Percentiles rank a stretch among this genome's conserved stretches.
Evolutionary conservation across 345 rosid species (phyloP).

Genomic region (Murraya paniculata): DNA sequence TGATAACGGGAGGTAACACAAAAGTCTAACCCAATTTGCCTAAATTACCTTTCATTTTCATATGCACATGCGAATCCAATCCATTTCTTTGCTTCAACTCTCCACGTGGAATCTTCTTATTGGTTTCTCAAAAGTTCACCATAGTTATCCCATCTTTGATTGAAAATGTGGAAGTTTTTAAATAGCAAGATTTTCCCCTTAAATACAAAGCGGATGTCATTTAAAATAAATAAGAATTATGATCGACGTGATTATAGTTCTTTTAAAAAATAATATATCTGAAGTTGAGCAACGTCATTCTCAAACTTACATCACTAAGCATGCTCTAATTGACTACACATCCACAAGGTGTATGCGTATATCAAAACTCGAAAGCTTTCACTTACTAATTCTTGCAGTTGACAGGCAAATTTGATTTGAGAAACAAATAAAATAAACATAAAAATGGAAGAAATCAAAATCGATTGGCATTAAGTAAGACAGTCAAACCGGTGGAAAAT

Average conservation of each 20-base stretch:
- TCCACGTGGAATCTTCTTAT: neutral
- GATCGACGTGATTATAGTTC: neutral
- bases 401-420: neutral
- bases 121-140: neutral
- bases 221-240: neutral
- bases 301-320: neutral
- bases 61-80: neutral
- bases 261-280: neutral
- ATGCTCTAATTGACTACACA: neutral
- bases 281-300: neutral
- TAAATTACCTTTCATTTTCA: too few species aligned
- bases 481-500: too few species aligned
- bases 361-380: too few species aligned
- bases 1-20: too few species aligned
- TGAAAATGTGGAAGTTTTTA: neutral
- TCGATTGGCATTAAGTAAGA: neutral
- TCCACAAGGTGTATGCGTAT: too few species aligned
- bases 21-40: too few species aligned
- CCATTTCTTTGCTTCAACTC: neutral
- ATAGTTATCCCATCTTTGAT: neutral
- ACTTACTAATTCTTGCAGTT: too few species aligned
- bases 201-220: neutral
- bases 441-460: neutral
- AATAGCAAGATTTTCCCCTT: too few species aligned
- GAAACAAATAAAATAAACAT: neutral